These are phyloP conservation scores for Pyrenophora seminiperda DNA, from an alignment of 2,329 filamentous ascomycete genomes.

Conservation along the genomic window DNA sequence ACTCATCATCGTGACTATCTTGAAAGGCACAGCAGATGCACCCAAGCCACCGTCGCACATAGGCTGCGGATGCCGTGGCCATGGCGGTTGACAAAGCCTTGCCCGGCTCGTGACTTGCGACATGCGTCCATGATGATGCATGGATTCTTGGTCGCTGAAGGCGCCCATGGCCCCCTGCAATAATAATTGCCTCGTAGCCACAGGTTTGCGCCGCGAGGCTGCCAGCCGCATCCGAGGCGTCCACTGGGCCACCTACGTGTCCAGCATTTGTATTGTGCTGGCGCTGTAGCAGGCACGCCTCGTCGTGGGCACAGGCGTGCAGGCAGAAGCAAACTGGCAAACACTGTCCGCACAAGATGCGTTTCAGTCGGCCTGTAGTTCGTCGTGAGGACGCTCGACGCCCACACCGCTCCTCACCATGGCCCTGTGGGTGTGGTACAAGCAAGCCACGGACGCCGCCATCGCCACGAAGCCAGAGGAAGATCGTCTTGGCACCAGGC, in stretches of 20 bases:
- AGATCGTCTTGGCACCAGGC: conserved; percentile 3
- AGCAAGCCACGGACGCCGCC: conserved; percentile 8
- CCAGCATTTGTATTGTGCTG: conserved; percentile 34
- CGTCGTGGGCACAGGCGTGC: too few relatives aligned
- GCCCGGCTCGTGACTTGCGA: conserved; percentile 20
- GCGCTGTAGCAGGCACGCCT: conserved; percentile 13
- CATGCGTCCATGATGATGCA: conserved; percentile 22
- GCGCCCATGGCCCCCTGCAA: conserved; percentile 27
- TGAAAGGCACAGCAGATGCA: conserved; percentile 6
- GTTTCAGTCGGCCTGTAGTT: conserved; percentile 3
- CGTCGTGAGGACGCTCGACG: conserved; percentile 15
- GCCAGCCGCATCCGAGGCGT: conserved; percentile 20
- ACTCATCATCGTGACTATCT: conserved; percentile 3
- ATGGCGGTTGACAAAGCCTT: conserved; percentile 6
- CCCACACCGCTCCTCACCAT: conserved; percentile 28
- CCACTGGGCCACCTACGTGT: conserved; percentile 10
- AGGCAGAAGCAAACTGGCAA: conserved; percentile 14
- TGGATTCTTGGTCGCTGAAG: conserved; percentile 15
- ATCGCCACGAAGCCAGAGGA: conserved; percentile 6
- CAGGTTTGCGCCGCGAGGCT: conserved; percentile 23
- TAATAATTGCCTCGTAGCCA: conserved; percentile 20
- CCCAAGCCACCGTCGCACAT: conserved; percentile 10
- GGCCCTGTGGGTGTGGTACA: conserved; percentile 22
- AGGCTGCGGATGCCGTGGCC: not conserved
- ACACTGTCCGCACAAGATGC: conserved; percentile 1